Conservation (phyloP, 2,329 filamentous ascomycete genomes). For the Capronia coronata region DNA sequence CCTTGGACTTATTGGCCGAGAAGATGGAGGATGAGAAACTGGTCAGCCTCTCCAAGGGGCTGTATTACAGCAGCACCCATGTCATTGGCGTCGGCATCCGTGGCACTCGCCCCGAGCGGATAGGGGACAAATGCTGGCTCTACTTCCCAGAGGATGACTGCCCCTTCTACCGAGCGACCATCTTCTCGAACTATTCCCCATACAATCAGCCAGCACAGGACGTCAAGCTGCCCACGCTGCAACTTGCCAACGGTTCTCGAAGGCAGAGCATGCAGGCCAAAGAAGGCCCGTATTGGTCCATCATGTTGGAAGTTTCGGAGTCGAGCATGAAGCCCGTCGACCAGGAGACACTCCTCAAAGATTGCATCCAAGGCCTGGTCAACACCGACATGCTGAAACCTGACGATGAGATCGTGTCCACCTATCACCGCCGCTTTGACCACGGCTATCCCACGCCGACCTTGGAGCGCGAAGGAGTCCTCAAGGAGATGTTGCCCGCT, state of each 20-base stretch:
- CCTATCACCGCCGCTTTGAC: slow-evolving; percentile 95
- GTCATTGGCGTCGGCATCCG: slow-evolving; percentile 94
- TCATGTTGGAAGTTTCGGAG: slow-evolving; percentile 98
- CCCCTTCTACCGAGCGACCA: slow-evolving; percentile 98
- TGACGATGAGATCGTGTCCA: slow-evolving; percentile 90
- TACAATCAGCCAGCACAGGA: slow-evolving; percentile 87
- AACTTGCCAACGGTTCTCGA: slow-evolving; percentile 79
- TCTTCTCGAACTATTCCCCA: slow-evolving; percentile 99
- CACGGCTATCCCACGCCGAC: slow-evolving; percentile 96
- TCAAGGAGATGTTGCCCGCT: slow-evolving; percentile 87
- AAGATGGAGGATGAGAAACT: slow-evolving; percentile 83
- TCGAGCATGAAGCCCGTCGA: slow-evolving; percentile 93
- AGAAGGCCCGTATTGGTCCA: slow-evolving; percentile 97
- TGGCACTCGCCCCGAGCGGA: slow-evolving; percentile 83
- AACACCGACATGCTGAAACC: slow-evolving; percentile 96
- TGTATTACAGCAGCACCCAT: slow-evolving; percentile 96
- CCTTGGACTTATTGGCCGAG: slow-evolving; percentile 80
- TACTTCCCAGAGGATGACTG: slow-evolving; percentile 99
- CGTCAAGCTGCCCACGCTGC: slow-evolving; percentile 77
- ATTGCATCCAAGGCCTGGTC: slow-evolving; percentile 92
- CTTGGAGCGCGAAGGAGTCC: slow-evolving; percentile 88
- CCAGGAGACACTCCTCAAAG: slow-evolving; percentile 72
- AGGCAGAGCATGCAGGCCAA: slow-evolving; percentile 64
- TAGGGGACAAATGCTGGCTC: slow-evolving; percentile 99
- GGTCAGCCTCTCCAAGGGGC: slow-evolving; percentile 72